A percentile compares a stretch with the other conserved stretches of the same genome.
These are phyloP conservation scores for Coprinopsis marcescibilis DNA, from an alignment of 768 basidiomycete species.

Conservation along the genomic window DNA sequence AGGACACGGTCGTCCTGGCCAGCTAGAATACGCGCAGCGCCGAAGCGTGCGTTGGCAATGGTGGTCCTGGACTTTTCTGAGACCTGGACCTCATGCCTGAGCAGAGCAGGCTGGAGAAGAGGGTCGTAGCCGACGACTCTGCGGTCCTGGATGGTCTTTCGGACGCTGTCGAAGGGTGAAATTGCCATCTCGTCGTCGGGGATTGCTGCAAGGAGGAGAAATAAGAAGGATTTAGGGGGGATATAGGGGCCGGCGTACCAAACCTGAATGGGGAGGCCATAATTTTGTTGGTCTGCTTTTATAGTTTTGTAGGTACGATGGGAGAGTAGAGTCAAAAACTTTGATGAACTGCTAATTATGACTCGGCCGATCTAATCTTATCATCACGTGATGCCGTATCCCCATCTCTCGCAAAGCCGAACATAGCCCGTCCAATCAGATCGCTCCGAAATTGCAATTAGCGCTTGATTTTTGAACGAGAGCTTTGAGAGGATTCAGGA, in stretches of 20 bases:
- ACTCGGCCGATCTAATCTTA: not conserved
- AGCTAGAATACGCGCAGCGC: slow-evolving; percentile 71
- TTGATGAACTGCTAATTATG: not conserved
- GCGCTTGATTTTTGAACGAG: too few relatives aligned
- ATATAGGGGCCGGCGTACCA: slow-evolving; percentile 15
- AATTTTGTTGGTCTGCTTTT: not conserved
- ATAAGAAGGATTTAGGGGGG: slow-evolving; percentile 16
- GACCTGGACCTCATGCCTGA: slow-evolving; percentile 81
- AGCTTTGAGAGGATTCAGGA: too few relatives aligned
- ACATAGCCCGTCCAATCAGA: not conserved
- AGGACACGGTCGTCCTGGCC: slow-evolving; percentile 83
- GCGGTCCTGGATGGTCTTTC: slow-evolving; percentile 74
- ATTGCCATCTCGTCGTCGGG: slow-evolving; percentile 46
- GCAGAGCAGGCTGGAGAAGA: slow-evolving; percentile 87
- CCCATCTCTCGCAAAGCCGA: not conserved
- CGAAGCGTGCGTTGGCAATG: slow-evolving; percentile 74
- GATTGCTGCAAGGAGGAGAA: slow-evolving; percentile 23
- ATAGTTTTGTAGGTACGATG: not conserved
- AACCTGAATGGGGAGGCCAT: slow-evolving; percentile 25
- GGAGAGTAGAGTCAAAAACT: not conserved
- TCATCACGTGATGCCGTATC: not conserved
- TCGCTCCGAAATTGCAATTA: too few relatives aligned
- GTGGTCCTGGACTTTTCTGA: slow-evolving; percentile 60
- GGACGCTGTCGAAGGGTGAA: slow-evolving; percentile 56
- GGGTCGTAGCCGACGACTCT: slow-evolving; percentile 89